Conservation (phyloP, 2,329 filamentous ascomycete genomes). For the Trichoderma sp. region DNA sequence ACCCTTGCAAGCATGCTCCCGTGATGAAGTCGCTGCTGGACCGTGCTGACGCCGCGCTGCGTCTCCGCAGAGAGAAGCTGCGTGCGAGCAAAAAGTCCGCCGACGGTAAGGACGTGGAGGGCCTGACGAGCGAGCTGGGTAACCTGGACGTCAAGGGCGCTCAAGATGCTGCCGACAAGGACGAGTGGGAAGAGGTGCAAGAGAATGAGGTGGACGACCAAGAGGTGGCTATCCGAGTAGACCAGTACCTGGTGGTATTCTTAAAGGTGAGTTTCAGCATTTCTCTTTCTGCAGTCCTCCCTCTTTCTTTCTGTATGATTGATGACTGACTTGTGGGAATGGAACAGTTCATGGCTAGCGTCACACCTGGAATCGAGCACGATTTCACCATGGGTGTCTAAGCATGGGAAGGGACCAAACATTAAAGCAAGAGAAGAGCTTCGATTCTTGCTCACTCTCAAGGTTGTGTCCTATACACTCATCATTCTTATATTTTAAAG, state of each 20-base stretch:
- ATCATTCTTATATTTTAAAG: neutral
- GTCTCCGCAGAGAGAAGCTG: conserved; percentile 83
- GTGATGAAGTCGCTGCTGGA: conserved; percentile 99
- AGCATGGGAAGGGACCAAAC: conserved; percentile 30
- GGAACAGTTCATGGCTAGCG: conserved; percentile 73
- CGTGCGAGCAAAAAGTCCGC: conserved; percentile 55
- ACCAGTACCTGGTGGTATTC: conserved; percentile 87
- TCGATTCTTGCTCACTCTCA: neutral
- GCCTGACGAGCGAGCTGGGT: conserved; percentile 79
- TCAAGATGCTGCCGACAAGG: conserved; percentile 55
- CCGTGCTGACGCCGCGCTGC: conserved; percentile 89
- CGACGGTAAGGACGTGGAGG: conserved; percentile 71
- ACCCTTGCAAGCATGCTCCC: conserved; percentile 94
- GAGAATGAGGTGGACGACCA: conserved; percentile 66
- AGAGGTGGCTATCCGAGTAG: conserved; percentile 81
- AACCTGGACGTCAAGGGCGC: conserved; percentile 62
- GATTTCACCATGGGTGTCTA: conserved; percentile 96
- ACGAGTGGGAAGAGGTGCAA: conserved; percentile 70
- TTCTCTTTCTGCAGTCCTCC: no score
- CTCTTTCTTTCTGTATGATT: neutral
- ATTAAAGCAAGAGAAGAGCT: neutral
- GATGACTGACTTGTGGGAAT: neutral
- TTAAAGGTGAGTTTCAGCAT: conserved; percentile 65
- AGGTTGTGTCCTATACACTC: neutral
- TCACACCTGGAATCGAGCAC: conserved; percentile 96